Conservation (phyloP, 129 eudicot genomes). For the Glebionis coronaria region DNA sequence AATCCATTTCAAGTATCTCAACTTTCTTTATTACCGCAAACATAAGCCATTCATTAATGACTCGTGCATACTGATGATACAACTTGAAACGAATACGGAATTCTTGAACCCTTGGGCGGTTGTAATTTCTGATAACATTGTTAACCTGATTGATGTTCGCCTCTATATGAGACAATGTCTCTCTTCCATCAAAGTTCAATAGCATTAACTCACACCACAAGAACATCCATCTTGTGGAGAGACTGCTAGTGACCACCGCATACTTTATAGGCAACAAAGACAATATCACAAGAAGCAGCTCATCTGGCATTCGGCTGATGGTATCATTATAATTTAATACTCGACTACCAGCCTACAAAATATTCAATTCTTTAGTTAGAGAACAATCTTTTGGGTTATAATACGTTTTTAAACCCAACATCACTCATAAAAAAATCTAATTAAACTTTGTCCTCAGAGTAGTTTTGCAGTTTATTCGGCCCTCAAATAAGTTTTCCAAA, state of each 20-base stretch:
- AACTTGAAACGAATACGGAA: constrained; percentile 3
- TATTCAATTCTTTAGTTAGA: neutral
- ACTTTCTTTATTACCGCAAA: constrained; percentile 1
- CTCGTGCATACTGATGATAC: too few relatives aligned
- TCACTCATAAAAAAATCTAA: too few relatives aligned
- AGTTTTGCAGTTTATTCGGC: too few relatives aligned
- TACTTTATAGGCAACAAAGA: constrained; percentile 40
- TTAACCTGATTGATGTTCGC: constrained; percentile 36
- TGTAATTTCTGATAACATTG: constrained; percentile 25
- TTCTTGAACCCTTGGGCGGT: constrained; percentile 1
- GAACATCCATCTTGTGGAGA: too few relatives aligned
- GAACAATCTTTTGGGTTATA: too few relatives aligned
- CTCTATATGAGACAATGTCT: constrained; percentile 13
- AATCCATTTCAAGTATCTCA: too few relatives aligned
- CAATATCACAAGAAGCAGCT: constrained; percentile 34
- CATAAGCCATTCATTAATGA: constrained; percentile 17
- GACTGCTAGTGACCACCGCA: too few relatives aligned
- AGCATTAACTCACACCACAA: too few relatives aligned
- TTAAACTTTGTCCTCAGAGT: too few relatives aligned
- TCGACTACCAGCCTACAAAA: constrained; percentile 20
- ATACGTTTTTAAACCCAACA: neutral
- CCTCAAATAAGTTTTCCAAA: too few relatives aligned
- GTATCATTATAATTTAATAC: constrained; percentile 24
- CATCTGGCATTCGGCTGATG: constrained; percentile 40
- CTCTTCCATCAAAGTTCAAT: too few relatives aligned